Evolutionary conservation across 2,329 filamentous ascomycete species (phyloP).

Genomic region (Aspergillus piperis): DNA sequence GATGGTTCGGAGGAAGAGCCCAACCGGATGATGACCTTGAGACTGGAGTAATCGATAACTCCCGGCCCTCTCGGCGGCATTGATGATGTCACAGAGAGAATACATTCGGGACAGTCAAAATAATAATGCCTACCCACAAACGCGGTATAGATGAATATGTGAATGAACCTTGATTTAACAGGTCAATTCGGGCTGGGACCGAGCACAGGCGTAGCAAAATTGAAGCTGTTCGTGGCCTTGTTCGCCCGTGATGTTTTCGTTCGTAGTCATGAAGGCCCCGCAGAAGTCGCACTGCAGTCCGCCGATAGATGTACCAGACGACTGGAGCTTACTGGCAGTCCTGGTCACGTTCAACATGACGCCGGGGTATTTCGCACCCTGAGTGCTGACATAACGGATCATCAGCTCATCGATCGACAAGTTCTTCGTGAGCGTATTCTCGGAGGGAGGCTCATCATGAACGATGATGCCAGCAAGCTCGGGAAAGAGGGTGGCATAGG

Average conservation of each 20-base stretch:
- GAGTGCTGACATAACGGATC: constrained; percentile 80
- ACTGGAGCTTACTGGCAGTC: constrained; percentile 78
- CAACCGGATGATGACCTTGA: constrained; percentile 33
- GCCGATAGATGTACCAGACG: constrained; percentile 35
- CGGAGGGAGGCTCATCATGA: constrained; percentile 40
- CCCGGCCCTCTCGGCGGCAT: constrained; percentile 14
- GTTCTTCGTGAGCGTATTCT: constrained; percentile 50
- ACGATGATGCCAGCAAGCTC: constrained; percentile 54
- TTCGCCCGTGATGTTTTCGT: constrained; percentile 61
- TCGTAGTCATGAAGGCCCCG: constrained; percentile 64
- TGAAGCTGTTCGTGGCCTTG: constrained; percentile 35
- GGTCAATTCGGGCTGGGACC: constrained; percentile 37
- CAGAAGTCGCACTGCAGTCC: constrained; percentile 64
- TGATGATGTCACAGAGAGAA: neutral
- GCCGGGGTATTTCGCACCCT: constrained; percentile 82
- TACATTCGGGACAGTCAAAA: neutral
- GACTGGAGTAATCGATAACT: constrained; percentile 30
- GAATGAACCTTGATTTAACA: constrained; percentile 22
- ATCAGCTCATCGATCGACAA: constrained; percentile 91
- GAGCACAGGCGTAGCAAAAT: constrained; percentile 49
- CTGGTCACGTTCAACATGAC: constrained; percentile 95
- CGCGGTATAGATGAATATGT: neutral
- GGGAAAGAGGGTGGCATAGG: constrained; percentile 61
- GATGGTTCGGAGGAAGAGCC: constrained; percentile 34
- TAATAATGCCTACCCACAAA: neutral